Conservation (phyloP, 306 rosid genomes). For the Vigna angularis region DNA sequence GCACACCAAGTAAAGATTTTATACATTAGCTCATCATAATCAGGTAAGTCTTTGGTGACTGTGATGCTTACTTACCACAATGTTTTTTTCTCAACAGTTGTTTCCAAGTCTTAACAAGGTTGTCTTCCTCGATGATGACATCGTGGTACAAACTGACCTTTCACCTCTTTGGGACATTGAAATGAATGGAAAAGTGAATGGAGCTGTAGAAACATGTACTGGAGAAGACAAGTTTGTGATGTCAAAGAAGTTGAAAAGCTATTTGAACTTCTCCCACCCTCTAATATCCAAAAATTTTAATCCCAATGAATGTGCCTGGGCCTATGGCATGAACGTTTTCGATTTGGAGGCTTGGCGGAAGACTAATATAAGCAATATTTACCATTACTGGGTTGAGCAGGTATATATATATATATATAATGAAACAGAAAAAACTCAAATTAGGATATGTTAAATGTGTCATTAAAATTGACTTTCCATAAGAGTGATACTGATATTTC, state of each 20-base stretch:
- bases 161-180: constrained; percentile 97
- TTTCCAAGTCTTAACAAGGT: constrained; percentile 94
- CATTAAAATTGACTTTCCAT: constrained; percentile 21
- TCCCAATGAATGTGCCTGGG: constrained; percentile 96
- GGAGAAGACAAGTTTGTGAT: constrained; percentile 98
- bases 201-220: constrained; percentile 93
- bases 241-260: constrained; percentile 91
- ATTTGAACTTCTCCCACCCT: constrained; percentile 98
- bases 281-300: constrained; percentile 64
- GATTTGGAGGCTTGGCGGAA: constrained; percentile 97
- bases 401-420: constrained; percentile 46
- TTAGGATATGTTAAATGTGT: constrained; percentile 14
- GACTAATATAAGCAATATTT: constrained; percentile 89
- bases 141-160: constrained; percentile 97
- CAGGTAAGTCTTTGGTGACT: background rate
- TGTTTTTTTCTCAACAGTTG: constrained; percentile 60
- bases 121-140: constrained; percentile 94
- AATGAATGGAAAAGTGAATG: constrained; percentile 93
- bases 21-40: background rate
- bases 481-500: constrained; percentile 11
- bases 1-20: constrained; percentile 12
- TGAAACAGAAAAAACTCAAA: constrained; percentile 1
- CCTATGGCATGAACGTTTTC: constrained; percentile 98
- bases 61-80: constrained; percentile 39
- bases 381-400: constrained; percentile 92